Evolutionary conservation across 176 grass and related monocot species (phyloP).

Genomic region (Aegilops speltoides): DNA sequence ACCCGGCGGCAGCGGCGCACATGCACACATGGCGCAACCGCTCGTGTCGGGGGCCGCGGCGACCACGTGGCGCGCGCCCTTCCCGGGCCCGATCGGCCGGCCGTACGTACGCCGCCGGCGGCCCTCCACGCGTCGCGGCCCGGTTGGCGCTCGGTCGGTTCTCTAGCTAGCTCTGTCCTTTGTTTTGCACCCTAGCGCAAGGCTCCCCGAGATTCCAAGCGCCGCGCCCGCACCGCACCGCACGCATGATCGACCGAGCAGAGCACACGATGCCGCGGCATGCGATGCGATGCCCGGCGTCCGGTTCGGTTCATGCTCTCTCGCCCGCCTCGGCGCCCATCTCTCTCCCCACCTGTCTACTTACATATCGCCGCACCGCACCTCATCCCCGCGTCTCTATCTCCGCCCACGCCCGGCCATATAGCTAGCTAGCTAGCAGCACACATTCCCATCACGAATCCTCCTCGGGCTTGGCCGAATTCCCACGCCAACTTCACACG

Average conservation of each 20-base stretch:
- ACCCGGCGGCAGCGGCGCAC: conserved; percentile 23
- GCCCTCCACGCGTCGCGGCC: conserved; percentile 15
- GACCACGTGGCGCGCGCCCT: background rate
- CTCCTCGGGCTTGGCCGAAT: conserved; percentile 50
- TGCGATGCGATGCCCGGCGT: background rate
- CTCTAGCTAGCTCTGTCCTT: background rate
- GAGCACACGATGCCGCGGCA: background rate
- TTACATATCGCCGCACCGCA: conserved; percentile 3
- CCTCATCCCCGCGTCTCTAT: background rate
- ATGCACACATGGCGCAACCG: conserved; percentile 37
- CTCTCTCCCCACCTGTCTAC: conserved; percentile 18
- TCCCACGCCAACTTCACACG: conserved; percentile 42
- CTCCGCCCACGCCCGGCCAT: conserved; percentile 30
- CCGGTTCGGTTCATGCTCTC: background rate
- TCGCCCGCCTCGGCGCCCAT: background rate
- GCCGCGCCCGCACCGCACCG: too few species aligned
- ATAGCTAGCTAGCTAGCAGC: background rate
- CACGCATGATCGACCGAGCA: too few species aligned
- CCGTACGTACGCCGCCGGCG: background rate
- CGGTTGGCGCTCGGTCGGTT: conserved; percentile 15
- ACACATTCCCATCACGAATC: conserved; percentile 50
- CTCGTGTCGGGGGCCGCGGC: background rate
- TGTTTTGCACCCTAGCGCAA: conserved; percentile 35
- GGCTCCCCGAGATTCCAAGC: background rate
- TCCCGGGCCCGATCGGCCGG: background rate